These are phyloP conservation scores for Jaenimonas drosophilae DNA, from an alignment of 208 protist species.

Conservation along the genomic window DNA sequence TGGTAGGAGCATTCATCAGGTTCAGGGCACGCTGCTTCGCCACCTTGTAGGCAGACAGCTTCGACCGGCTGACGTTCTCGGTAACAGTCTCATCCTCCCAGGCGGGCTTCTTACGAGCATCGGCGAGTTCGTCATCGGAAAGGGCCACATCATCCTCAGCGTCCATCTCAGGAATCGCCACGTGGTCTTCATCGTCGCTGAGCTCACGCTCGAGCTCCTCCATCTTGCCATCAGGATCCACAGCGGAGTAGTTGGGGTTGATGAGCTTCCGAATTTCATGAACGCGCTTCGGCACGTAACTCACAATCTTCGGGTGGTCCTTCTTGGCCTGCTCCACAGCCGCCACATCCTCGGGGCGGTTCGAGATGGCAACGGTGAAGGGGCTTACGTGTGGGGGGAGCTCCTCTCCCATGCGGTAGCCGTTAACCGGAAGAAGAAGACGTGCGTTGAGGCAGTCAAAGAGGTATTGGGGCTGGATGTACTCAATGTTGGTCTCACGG, in stretches of 20 bases:
- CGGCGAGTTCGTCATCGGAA: constrained; percentile 67
- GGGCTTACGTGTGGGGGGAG: constrained; percentile 89
- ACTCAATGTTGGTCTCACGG: constrained; percentile 63
- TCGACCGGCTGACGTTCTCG: constrained; percentile 64
- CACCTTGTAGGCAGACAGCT: constrained; percentile 82
- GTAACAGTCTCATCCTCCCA: constrained; percentile 80
- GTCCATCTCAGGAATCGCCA: constrained; percentile 48
- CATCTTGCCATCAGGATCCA: constrained; percentile 72
- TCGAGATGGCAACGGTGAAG: constrained; percentile 85
- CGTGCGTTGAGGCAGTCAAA: constrained; percentile 95
- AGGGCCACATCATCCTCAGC: constrained; percentile 75
- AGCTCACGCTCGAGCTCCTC: constrained; percentile 34
- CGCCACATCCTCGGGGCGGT: constrained; percentile 64
- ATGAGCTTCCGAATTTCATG: constrained; percentile 78
- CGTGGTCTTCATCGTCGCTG: constrained; percentile 69
- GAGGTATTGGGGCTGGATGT: constrained; percentile 96
- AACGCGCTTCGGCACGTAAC: constrained; percentile 80
- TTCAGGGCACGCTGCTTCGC: constrained; percentile 83
- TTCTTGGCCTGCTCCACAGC: constrained; percentile 73
- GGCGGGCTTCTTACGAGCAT: constrained; percentile 30
- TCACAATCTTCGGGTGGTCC: constrained; percentile 66
- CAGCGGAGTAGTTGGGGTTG: constrained; percentile 57
- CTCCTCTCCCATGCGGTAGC: constrained; percentile 83
- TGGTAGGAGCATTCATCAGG: constrained; percentile 81
- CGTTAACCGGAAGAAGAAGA: constrained; percentile 64